These are phyloP conservation scores for Suillus subaureus DNA, from an alignment of 768 basidiomycete genomes.

Conservation along the genomic window DNA sequence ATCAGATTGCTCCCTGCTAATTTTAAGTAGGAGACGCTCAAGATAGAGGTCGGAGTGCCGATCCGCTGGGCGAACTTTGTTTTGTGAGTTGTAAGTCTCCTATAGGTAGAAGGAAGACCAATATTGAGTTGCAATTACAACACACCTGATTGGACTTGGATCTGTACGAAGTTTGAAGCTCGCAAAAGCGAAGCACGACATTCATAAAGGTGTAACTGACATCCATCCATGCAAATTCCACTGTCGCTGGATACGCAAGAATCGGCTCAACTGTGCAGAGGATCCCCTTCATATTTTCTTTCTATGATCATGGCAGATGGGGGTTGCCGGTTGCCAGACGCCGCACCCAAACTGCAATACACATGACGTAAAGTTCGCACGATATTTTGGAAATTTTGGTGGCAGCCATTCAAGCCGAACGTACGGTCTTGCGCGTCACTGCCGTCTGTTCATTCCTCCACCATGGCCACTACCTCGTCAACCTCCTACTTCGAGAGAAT, in stretches of 20 bases:
- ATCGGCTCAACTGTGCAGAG: too few species aligned
- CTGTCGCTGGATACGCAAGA: background rate
- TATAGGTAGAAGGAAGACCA: background rate
- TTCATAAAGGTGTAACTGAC: background rate
- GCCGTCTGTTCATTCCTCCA: background rate
- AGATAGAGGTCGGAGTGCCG: background rate
- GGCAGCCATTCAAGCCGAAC: background rate
- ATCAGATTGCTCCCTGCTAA: background rate
- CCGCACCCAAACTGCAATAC: background rate
- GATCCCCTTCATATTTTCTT: background rate
- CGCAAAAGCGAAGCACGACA: background rate
- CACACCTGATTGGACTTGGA: background rate
- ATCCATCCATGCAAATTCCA: background rate
- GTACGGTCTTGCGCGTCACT: background rate
- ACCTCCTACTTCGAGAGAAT: slow-evolving; percentile 58
- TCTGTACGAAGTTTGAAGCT: background rate
- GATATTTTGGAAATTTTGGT: slow-evolving; percentile 6
- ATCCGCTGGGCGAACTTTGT: background rate
- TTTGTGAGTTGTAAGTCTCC: background rate
- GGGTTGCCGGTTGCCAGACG: too few species aligned
- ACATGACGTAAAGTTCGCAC: slow-evolving; percentile 5
- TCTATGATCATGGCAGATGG: background rate
- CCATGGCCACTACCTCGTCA: slow-evolving; percentile 22
- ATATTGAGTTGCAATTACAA: background rate
- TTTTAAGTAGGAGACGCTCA: background rate